These are phyloP conservation scores for Micractinium sp. DNA, from an alignment of 139 green algal genomes.

Conservation along the genomic window DNA sequence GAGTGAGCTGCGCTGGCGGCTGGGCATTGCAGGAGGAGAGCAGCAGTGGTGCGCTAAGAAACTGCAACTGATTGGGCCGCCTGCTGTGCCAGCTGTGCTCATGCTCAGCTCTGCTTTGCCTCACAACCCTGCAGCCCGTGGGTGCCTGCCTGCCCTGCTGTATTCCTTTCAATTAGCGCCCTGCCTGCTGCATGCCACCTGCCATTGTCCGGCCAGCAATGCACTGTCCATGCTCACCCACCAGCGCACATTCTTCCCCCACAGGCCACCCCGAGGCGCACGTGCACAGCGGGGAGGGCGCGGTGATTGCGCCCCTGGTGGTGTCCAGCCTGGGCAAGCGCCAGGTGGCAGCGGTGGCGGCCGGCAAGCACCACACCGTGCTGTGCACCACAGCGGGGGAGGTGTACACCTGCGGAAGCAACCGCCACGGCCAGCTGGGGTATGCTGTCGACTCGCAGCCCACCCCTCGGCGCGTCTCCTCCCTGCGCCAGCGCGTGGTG, in stretches of 20 bases:
- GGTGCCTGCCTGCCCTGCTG: too few relatives aligned
- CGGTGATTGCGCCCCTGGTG: conserved; percentile 64
- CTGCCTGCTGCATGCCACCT: too few relatives aligned
- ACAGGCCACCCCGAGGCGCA: conserved; percentile 82
- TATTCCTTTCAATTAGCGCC: too few relatives aligned
- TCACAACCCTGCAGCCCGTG: too few relatives aligned
- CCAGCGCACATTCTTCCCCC: not conserved
- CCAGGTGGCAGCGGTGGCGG: conserved; percentile 56
- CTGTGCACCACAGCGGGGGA: conserved; percentile 77
- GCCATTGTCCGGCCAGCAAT: too few relatives aligned
- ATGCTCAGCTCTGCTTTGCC: too few relatives aligned
- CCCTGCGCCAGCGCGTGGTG: conserved; percentile 60
- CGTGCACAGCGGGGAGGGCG: conserved; percentile 81
- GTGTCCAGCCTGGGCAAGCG: conserved; percentile 52
- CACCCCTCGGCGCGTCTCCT: conserved; percentile 65
- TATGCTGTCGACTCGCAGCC: conserved; percentile 76
- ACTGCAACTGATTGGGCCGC: too few relatives aligned
- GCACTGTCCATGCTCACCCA: not conserved
- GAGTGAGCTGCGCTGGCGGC: too few relatives aligned
- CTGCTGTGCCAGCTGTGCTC: too few relatives aligned
- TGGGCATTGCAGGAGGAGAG: not conserved
- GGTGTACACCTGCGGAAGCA: conserved; percentile 82
- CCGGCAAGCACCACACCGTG: conserved; percentile 92
- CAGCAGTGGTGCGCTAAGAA: too few relatives aligned
- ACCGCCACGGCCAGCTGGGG: conserved; percentile 78